A percentile compares a stretch with the other conserved stretches of the same genome.
Conservation (phyloP, 2,329 filamentous ascomycete species). For the Fonsecaea nubica region DNA sequence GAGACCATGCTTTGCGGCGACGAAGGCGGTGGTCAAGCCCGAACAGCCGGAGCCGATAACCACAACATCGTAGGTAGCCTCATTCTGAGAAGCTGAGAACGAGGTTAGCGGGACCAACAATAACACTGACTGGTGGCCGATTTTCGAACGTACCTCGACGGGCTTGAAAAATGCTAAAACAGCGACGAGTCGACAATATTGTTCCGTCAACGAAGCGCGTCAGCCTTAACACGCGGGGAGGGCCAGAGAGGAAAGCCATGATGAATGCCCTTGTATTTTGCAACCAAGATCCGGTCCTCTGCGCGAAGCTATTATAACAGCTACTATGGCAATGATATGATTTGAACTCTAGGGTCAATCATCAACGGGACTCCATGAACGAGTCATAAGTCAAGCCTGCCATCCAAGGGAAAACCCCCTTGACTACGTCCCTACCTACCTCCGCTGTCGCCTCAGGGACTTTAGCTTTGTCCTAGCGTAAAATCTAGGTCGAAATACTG, state of each 20-base stretch:
- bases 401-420: neutral
- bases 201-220: neutral
- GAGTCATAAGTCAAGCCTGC: neutral
- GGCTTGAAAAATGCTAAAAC: conserved; percentile 2
- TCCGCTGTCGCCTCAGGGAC: neutral
- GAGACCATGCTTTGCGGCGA: conserved; percentile 41
- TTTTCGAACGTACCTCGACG: conserved; percentile 8
- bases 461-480: neutral
- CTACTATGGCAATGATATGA: neutral
- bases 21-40: conserved; percentile 45
- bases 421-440: neutral
- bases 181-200: neutral
- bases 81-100: conserved; percentile 1
- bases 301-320: neutral
- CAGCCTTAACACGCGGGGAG: conserved; percentile 6
- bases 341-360: neutral
- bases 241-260: conserved; percentile 7
- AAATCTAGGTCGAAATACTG: neutral
- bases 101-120: neutral
- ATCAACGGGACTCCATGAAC: neutral
- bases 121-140: neutral
- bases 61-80: conserved; percentile 40
- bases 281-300: neutral
- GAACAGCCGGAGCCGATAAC: conserved; percentile 47
- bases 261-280: neutral